These are phyloP conservation scores for Arctium lappa DNA, from an alignment of 129 eudicot genomes.

Conservation along the genomic window DNA sequence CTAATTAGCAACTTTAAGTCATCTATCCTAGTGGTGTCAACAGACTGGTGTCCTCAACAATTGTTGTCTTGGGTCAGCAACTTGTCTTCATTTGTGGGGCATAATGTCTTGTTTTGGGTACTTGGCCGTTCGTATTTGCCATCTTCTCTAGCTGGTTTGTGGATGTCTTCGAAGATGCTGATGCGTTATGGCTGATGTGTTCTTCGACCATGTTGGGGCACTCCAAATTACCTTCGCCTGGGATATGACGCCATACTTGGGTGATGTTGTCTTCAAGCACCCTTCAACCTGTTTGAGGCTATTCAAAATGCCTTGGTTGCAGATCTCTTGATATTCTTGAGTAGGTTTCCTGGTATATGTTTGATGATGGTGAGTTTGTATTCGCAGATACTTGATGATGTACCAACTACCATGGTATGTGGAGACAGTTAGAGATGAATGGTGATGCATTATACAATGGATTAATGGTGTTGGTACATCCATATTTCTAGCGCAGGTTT, in stretches of 20 bases:
- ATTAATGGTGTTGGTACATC: neutral
- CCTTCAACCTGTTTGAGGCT: neutral
- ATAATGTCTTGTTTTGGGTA: neutral
- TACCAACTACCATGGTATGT: neutral
- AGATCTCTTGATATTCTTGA: neutral
- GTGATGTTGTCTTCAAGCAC: neutral
- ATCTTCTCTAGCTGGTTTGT: neutral
- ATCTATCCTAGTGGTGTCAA: too few relatives aligned
- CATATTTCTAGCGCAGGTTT: neutral
- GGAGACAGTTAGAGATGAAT: neutral
- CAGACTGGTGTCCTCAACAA: too few relatives aligned
- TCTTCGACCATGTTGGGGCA: neutral
- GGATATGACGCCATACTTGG: neutral
- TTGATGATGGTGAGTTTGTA: too few relatives aligned
- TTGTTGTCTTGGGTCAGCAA: neutral
- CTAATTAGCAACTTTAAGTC: too few relatives aligned
- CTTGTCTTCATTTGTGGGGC: neutral
- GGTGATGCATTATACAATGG: neutral
- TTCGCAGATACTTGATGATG: too few relatives aligned
- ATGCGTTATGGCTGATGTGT: neutral
- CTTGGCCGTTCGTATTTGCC: neutral
- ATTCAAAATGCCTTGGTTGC: neutral
- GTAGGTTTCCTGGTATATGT: neutral
- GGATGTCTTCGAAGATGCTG: neutral
- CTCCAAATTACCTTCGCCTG: neutral